phyloP scores from a whole-genome alignment of 2,329 filamentous ascomycete genomes.

The Chalara sp. region DNA sequence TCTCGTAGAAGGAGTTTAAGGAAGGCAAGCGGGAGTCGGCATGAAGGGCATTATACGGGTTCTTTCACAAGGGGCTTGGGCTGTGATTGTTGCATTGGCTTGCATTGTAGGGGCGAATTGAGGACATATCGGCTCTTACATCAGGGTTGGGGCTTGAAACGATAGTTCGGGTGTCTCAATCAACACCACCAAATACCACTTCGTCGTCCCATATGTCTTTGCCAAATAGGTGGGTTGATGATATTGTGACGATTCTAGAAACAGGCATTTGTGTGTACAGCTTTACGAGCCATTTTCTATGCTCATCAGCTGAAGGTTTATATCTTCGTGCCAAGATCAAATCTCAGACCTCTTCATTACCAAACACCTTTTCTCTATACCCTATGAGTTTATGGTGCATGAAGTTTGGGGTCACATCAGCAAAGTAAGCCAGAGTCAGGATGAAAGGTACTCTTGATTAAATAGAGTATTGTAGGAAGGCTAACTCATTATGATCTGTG shows the following conservation, averaged over 20 bases:
- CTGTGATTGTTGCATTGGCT: slow-evolving; percentile 23
- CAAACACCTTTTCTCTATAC: slow-evolving; percentile 50
- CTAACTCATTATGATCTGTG: too few relatives aligned
- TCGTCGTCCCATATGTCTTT: slow-evolving; percentile 10
- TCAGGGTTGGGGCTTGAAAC: slow-evolving; percentile 12
- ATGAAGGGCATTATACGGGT: slow-evolving; percentile 40
- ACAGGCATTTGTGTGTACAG: slow-evolving; percentile 46
- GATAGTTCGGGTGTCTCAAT: slow-evolving; percentile 22
- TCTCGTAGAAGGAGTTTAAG: slow-evolving; percentile 84
- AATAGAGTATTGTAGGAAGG: too few relatives aligned
- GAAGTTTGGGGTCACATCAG: slow-evolving; percentile 51
- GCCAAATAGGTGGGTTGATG: slow-evolving; percentile 3
- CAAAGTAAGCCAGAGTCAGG: not conserved
- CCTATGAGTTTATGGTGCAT: slow-evolving; percentile 53
- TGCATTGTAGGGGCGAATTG: slow-evolving; percentile 16
- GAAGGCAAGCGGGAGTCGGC: slow-evolving; percentile 89
- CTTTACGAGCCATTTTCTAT: slow-evolving; percentile 34
- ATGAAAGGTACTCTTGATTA: too few relatives aligned
- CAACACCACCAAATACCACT: slow-evolving; percentile 17
- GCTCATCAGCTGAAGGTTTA: slow-evolving; percentile 39
- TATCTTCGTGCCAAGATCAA: slow-evolving; percentile 44
- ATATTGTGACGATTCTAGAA: slow-evolving; percentile 8
- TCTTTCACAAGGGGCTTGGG: slow-evolving; percentile 19
- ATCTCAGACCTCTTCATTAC: slow-evolving; percentile 46
- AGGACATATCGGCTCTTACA: slow-evolving; percentile 16